phyloP scores from a whole-genome alignment of 371 early-diverging fungal species.

The Mycotypha africana region DNA sequence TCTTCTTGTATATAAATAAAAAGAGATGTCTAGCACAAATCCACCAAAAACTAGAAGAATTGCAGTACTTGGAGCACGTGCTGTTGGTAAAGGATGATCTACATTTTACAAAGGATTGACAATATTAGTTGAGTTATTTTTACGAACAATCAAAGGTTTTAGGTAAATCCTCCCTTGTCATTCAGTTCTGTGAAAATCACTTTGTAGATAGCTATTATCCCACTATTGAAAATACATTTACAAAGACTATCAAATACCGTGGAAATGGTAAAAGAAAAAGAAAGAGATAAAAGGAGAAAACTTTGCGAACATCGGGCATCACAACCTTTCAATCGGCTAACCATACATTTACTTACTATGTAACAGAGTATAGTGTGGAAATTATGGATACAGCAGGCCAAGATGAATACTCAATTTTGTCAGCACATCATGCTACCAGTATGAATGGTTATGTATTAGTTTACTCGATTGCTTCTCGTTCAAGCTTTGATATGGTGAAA shows the following conservation, averaged over 20 bases:
- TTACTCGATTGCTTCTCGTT: slow-evolving; percentile 85
- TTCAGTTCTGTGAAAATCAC: slow-evolving; percentile 91
- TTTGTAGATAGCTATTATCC: slow-evolving; percentile 87
- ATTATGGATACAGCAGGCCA: slow-evolving; percentile 97
- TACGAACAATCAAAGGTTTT: too few relatives aligned
- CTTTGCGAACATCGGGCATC: too few relatives aligned
- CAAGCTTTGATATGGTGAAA: slow-evolving; percentile 85
- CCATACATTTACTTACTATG: too few relatives aligned
- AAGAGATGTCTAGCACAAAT: slow-evolving; percentile 16
- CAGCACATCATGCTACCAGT: slow-evolving; percentile 83
- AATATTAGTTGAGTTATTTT: background rate
- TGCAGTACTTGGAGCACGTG: slow-evolving; percentile 78
- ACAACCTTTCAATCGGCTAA: too few relatives aligned
- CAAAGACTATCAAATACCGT: slow-evolving; percentile 75
- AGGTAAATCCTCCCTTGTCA: slow-evolving; percentile 88
- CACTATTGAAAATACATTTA: slow-evolving; percentile 86
- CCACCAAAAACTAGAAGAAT: slow-evolving; percentile 56
- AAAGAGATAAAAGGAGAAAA: too few relatives aligned
- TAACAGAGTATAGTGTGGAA: slow-evolving; percentile 73
- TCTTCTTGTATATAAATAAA: too few relatives aligned
- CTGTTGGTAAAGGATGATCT: slow-evolving; percentile 79
- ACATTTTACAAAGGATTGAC: background rate
- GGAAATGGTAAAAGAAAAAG: slow-evolving; percentile 68
- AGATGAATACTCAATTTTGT: slow-evolving; percentile 94
- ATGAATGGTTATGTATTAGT: slow-evolving; percentile 93